Base-by-base conservation (phyloP, 345 rosid genomes). In the Moringa oleifera region DNA sequence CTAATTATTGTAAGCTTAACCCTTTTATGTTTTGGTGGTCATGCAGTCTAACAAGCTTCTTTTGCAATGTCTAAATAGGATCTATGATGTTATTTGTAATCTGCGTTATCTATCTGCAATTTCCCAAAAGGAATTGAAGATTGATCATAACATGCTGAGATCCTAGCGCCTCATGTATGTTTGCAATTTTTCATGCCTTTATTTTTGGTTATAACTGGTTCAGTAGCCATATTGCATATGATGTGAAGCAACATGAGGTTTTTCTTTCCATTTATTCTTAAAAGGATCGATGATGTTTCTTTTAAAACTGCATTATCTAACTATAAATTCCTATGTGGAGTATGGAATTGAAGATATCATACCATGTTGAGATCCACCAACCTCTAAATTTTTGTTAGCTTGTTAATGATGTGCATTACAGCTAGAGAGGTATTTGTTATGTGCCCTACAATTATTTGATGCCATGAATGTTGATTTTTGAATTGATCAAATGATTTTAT, bases 101-200 rank as follows among this genome's bases (percentile, higher is more conserved):
- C 77, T 78, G 85, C 78, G 82, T 75, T 75, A 75, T 75, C 80
- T 75, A 45, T 63, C 82, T 77, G 76, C 76, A 75, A 65, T 54
- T 64, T 68, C 60, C 53, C 56, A 18, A 0, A 25, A 18, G 64
- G 69, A 67, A 47, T 65, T 65, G 80, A 63, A 75, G 76, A 73
- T n/a, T 45, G 46, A 63, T 21, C 4, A 16, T 54, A 18, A 23
- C 23, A 60, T n/a, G 13, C 81, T 75, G 83, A 81, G 80, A 80
- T 80, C 71, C 67, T 0, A 49, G 15, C 50, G 0, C 28, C 9
- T 21, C 25, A 28, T 41, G 47, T 41, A 41, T n/a, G n/a, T 28
- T 28, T 2, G 33, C 33, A 2, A 8, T 41, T 41, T 41, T 7
- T 41, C 47, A 9, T 41, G 17, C 12, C 6, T 41, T 41, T 4